Evolutionary conservation across 768 basidiomycete species (phyloP).

Genomic region (Mycena latifolia): DNA sequence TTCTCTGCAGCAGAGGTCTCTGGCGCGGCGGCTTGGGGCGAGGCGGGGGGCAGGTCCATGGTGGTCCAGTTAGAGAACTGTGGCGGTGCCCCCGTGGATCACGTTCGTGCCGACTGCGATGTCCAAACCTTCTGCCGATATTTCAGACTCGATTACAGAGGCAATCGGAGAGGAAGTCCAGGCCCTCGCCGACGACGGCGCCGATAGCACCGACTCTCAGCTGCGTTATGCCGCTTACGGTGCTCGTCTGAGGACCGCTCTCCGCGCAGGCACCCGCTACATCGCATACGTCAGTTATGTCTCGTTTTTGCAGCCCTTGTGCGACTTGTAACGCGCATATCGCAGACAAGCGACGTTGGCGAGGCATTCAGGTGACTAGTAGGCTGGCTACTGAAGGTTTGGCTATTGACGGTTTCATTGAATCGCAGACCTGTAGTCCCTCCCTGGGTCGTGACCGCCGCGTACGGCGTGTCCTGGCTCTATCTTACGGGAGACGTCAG

Average conservation of each 20-base stretch:
- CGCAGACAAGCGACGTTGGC: conserved; percentile 83
- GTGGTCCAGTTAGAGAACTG: neutral
- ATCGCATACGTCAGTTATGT: conserved; percentile 74
- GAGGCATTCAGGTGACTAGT: conserved; percentile 89
- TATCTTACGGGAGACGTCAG: conserved; percentile 85
- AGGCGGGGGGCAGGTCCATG: conserved; percentile 8
- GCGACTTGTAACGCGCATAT: conserved; percentile 30
- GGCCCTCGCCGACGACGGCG: conserved; percentile 72
- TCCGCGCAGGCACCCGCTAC: conserved; percentile 78
- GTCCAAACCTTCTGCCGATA: too few relatives aligned
- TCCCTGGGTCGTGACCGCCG: conserved; percentile 77
- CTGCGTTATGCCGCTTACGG: conserved; percentile 83
- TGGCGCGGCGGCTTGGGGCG: conserved; percentile 33
- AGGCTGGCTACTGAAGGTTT: too few relatives aligned
- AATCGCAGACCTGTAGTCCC: conserved; percentile 84
- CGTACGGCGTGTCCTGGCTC: conserved; percentile 86
- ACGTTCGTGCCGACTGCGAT: conserved; percentile 10
- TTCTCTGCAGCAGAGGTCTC: conserved; percentile 56
- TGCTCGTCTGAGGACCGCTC: conserved; percentile 80
- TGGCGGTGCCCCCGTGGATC: neutral
- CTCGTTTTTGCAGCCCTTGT: conserved; percentile 7
- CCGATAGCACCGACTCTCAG: conserved; percentile 75
- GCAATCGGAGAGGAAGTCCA: conserved; percentile 64
- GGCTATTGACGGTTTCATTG: too few relatives aligned
- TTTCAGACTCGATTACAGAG: conserved; percentile 43